Percentiles rank a stretch among this genome's conserved stretches.
phyloP scores from a whole-genome alignment of 169 alveolate genomes.

The Cryptosporidium xiaoi region DNA sequence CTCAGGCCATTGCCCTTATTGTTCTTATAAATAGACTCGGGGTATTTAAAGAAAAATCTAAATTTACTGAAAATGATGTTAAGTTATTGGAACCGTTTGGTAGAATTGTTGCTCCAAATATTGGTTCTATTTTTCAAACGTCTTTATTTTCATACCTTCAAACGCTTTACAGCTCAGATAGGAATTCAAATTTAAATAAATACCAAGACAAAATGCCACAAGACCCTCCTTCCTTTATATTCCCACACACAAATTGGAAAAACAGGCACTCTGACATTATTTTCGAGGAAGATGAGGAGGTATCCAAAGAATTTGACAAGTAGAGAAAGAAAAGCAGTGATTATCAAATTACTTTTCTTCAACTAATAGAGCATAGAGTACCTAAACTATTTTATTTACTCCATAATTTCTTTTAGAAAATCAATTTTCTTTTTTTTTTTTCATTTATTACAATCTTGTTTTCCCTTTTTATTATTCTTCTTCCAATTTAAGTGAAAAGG shows the following conservation, averaged over 20 bases:
- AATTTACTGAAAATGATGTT: conserved; percentile 68
- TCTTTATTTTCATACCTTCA: conserved; percentile 68
- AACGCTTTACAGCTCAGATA: conserved; percentile 43
- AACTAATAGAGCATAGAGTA: too few species aligned
- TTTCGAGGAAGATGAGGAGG: conserved; percentile 73
- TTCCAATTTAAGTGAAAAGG: conserved; percentile 8
- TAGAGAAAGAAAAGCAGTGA: neutral
- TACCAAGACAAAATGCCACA: conserved; percentile 72
- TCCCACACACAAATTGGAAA: conserved; percentile 54
- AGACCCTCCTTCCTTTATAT: conserved; percentile 59
- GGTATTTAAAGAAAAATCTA: conserved; percentile 48
- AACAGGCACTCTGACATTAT: conserved; percentile 67
- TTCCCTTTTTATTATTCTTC: conserved; percentile 29
- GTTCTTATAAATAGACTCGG: conserved; percentile 65
- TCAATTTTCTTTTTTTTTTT: neutral
- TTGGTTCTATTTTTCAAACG: conserved; percentile 63
- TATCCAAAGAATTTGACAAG: conserved; percentile 44
- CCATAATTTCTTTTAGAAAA: too few species aligned
- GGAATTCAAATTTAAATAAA: conserved; percentile 37
- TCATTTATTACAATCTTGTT: neutral
- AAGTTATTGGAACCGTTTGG: conserved; percentile 67
- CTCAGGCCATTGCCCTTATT: conserved; percentile 67
- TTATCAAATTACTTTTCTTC: too few species aligned
- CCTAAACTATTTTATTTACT: too few species aligned
- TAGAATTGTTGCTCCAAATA: conserved; percentile 66